phyloP scores from a whole-genome alignment of 768 basidiomycete species.

The Dacryopinax primogenitus region DNA sequence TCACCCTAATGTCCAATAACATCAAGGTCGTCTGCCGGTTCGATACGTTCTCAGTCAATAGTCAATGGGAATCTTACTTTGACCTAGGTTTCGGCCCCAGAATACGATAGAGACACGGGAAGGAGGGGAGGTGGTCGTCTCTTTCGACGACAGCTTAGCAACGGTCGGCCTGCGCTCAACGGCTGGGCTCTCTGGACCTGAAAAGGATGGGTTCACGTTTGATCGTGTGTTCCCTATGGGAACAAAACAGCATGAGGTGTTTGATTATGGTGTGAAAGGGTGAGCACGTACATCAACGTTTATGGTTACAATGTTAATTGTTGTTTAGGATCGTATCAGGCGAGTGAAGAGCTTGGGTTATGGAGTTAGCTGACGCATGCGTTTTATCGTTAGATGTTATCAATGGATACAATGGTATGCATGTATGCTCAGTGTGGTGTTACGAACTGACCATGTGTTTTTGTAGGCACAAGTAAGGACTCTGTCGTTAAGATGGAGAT shows the following conservation, averaged over 20 bases:
- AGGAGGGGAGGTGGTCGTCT: slow-evolving; percentile 78
- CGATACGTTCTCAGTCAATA: slow-evolving; percentile 24
- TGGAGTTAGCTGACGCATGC: slow-evolving; percentile 13
- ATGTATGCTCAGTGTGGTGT: slow-evolving; percentile 41
- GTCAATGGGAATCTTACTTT: slow-evolving; percentile 6
- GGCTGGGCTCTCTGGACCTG: slow-evolving; percentile 60
- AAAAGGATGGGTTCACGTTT: slow-evolving; percentile 96
- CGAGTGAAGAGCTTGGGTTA: slow-evolving; percentile 22
- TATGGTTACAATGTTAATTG: background rate
- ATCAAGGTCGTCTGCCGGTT: slow-evolving; percentile 99
- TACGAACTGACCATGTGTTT: slow-evolving; percentile 24
- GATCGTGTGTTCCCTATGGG: slow-evolving; percentile 91
- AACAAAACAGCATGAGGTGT: slow-evolving; percentile 84
- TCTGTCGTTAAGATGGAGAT: background rate
- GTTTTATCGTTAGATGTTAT: slow-evolving; percentile 63
- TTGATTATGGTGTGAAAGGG: slow-evolving; percentile 98
- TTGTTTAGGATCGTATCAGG: slow-evolving; percentile 72
- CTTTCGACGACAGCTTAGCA: slow-evolving; percentile 75
- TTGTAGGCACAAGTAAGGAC: slow-evolving; percentile 5
- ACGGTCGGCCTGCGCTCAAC: slow-evolving; percentile 69
- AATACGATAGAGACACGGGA: slow-evolving; percentile 84
- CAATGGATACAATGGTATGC: slow-evolving; percentile 95
- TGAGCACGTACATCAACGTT: too few species aligned
- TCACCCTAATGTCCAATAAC: slow-evolving; percentile 40
- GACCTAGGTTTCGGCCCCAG: slow-evolving; percentile 75